Percentiles rank a stretch among this genome's conserved stretches.
These are phyloP conservation scores for Monoraphidium neglectum DNA, from an alignment of 139 green algal genomes.

Conservation along the genomic window DNA sequence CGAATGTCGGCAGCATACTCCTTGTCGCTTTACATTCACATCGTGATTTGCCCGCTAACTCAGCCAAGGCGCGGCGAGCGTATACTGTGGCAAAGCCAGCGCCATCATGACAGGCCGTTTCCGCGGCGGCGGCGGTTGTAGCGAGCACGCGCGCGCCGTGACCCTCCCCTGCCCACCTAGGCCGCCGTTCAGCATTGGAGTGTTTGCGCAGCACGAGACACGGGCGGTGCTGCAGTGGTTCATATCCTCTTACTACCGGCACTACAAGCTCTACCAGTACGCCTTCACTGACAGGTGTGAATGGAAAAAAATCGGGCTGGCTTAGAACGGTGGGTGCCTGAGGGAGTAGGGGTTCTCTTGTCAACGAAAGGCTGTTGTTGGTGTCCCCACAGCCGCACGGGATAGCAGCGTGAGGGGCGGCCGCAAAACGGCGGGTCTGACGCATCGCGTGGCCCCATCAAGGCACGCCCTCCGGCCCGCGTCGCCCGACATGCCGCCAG, in stretches of 20 bases:
- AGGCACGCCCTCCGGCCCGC: too few relatives aligned
- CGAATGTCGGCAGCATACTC: too few relatives aligned
- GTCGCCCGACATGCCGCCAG: neutral
- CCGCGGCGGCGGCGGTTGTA: neutral
- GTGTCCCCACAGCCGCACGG: neutral
- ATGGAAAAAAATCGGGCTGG: neutral
- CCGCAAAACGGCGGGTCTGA: neutral
- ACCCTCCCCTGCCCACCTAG: constrained; percentile 26
- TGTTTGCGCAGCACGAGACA: constrained; percentile 61
- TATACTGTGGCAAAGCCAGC: too few relatives aligned
- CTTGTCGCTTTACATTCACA: too few relatives aligned
- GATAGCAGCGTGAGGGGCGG: neutral
- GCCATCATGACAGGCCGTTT: neutral
- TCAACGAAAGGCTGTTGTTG: neutral
- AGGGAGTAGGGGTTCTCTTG: neutral
- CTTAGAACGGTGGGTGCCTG: neutral
- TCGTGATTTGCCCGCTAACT: too few relatives aligned
- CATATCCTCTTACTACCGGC: constrained; percentile 66
- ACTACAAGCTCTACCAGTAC: constrained; percentile 82
- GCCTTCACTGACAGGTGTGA: constrained; percentile 57
- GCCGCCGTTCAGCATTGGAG: constrained; percentile 65
- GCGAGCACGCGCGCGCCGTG: too few relatives aligned
- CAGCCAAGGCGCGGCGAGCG: too few relatives aligned
- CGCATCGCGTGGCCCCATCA: too few relatives aligned
- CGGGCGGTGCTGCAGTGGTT: constrained; percentile 56